Conservation (phyloP, 2,329 filamentous ascomycete genomes). For the Calonectria leucothoes region DNA sequence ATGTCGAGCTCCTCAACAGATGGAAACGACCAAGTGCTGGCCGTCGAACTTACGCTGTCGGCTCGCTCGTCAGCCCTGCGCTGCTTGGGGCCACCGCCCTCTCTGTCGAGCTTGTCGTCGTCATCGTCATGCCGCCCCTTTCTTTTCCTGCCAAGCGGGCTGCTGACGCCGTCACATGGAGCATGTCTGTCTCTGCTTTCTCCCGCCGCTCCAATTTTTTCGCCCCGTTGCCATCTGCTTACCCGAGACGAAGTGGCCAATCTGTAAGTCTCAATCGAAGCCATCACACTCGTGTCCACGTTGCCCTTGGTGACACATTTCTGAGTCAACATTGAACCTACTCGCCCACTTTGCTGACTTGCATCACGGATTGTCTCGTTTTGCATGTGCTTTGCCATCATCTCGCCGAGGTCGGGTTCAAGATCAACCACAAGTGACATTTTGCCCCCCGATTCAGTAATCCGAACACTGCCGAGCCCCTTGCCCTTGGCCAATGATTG, state of each 20-base stretch:
- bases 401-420: not conserved
- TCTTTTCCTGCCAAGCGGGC: not conserved
- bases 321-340: not conserved
- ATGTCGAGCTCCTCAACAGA: not conserved
- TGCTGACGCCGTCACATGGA: not conserved
- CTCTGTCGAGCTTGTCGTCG: not conserved
- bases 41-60: not conserved
- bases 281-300: not conserved
- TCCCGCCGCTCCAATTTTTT: not conserved
- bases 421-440: conserved; percentile 30
- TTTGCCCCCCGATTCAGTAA: conserved; percentile 26
- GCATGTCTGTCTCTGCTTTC: not conserved
- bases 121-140: not conserved
- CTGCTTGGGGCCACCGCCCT: not conserved
- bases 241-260: not conserved
- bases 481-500: not conserved
- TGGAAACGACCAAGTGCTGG: not conserved
- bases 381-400: not conserved
- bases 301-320: not conserved
- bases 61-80: not conserved
- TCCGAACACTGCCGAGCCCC: not conserved
- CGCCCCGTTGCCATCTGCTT: not conserved
- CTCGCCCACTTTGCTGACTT: too few species aligned
- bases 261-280: not conserved
- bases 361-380: not conserved